These are phyloP conservation scores for Pyricularia sp. DNA, from an alignment of 2,329 filamentous ascomycete genomes.

Conservation along the genomic window DNA sequence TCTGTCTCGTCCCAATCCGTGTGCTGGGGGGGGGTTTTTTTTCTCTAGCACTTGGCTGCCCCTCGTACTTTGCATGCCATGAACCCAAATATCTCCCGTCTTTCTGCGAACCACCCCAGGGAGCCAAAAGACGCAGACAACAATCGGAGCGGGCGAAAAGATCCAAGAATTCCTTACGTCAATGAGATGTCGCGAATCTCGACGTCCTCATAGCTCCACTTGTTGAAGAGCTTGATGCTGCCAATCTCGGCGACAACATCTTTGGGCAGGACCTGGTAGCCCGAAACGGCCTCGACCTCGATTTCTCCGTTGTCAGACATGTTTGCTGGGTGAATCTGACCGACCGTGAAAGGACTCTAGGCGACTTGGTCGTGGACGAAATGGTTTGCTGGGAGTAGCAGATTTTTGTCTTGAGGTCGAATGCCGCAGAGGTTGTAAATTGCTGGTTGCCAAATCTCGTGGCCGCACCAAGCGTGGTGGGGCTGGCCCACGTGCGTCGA, in stretches of 20 bases:
- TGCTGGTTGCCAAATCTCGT: slow-evolving; percentile 1
- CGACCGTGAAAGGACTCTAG: slow-evolving; percentile 13
- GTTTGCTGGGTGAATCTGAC: slow-evolving; percentile 31
- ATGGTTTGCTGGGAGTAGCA: slow-evolving; percentile 3
- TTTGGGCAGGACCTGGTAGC: slow-evolving; percentile 79
- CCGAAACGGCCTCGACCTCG: slow-evolving; percentile 69
- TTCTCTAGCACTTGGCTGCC: not conserved
- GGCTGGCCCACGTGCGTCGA: not conserved
- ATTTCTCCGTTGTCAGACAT: slow-evolving; percentile 96
- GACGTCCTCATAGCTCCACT: slow-evolving; percentile 95
- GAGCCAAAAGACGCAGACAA: not conserved
- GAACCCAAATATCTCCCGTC: not conserved
- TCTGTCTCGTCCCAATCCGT: not conserved
- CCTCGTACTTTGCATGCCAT: not conserved
- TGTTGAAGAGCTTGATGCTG: slow-evolving; percentile 87
- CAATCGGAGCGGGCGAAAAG: slow-evolving; percentile 9
- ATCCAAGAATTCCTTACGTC: slow-evolving; percentile 60
- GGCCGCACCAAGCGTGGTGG: not conserved
- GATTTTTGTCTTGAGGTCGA: not conserved
- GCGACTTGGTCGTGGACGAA: slow-evolving; percentile 10
- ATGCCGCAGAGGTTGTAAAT: not conserved
- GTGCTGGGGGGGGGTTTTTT: not conserved
- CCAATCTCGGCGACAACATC: slow-evolving; percentile 82
- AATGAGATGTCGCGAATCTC: slow-evolving; percentile 99
- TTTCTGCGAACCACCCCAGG: not conserved